Evolutionary conservation across 148 eudicot genomes (phyloP), one percentile per base, ranked within the genome.

Genomic region (Suaeda aralocaspica): DNA sequence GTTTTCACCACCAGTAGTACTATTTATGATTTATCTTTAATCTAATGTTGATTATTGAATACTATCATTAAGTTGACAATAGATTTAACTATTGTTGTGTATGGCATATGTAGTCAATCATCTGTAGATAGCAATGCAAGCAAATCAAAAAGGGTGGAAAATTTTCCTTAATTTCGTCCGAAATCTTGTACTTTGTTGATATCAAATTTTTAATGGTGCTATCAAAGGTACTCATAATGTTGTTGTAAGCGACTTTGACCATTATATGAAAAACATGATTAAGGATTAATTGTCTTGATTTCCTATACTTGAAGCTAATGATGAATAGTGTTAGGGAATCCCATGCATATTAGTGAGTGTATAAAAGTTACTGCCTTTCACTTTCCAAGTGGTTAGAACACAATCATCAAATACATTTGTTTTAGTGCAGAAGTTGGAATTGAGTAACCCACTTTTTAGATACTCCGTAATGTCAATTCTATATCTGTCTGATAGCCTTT

Each of bases 341-440:
- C 88, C 85, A 83, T 64, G 89, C 80, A 87, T 70, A 79, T 75
- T 56, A 76, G 59, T 82, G 58, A 60, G 71, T 66, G 74, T 74
- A 67, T n/a, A n/a, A 34, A 76, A 60, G 79, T 59, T 55, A 72
- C 18, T 69, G 74, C 66, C 79, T 63, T 72, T 75, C 59, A 58
- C 84, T 80, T 80, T 82, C 77, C 41, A 70, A 77, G 80, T 76
- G 72, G 78, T 80, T 78, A 81, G 74, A 76, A 82, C 85, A 80
- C 63, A 73, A 82, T 75, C 72, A 84, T 78, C 78, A 76, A 64
- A 53, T 66, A 59, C 62, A 69, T 77, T 71, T 81, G 51, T 74
- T 78, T 86, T 80, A 67, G 83, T 85, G 84, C 73, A 62, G 56
- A 50, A 58, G 60, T 67, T 78, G 74, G 28, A 67, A 69, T 64